A percentile compares a stretch with the other conserved stretches of the same genome.
Evolutionary conservation across 176 grass and related monocot genomes (phyloP).

Genomic region (Avena eriantha): DNA sequence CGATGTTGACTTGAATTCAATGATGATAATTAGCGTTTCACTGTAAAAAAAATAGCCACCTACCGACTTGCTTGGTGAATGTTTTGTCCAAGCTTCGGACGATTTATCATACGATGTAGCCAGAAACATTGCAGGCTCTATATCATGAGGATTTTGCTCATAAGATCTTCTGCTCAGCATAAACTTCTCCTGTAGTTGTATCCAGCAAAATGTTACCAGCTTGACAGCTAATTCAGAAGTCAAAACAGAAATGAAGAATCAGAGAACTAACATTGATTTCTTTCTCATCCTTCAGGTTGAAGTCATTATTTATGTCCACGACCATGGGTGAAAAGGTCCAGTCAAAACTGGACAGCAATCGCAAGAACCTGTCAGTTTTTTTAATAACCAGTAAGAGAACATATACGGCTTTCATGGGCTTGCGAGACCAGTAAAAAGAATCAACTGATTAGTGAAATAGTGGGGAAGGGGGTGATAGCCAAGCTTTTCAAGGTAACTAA

Average conservation of each 20-base stretch:
- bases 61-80: conserved; percentile 84
- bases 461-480: background rate
- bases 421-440: conserved; percentile 8
- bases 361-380: conserved; percentile 80
- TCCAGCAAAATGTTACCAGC: conserved; percentile 5
- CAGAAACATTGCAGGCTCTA: conserved; percentile 82
- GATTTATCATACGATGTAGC: conserved; percentile 90
- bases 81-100: conserved; percentile 93
- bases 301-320: conserved; percentile 93
- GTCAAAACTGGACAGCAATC: conserved; percentile 80
- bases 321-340: conserved; percentile 95
- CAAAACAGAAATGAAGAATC: conserved; percentile 28
- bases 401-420: conserved; percentile 17
- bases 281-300: conserved; percentile 79
- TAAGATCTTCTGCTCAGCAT: conserved; percentile 79
- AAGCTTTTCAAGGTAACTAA: conserved; percentile 23
- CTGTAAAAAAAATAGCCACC: conserved; percentile 39
- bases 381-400: conserved; percentile 34
- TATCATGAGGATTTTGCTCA: conserved; percentile 74
- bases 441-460: conserved; percentile 22
- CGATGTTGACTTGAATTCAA: conserved; percentile 7
- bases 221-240: conserved; percentile 35
- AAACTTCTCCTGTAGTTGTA: conserved; percentile 74
- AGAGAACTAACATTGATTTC: conserved; percentile 75
- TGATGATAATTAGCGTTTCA: background rate